phyloP scores from a whole-genome alignment of 371 early-diverging fungal genomes.

The Umbelopsis sp. region DNA sequence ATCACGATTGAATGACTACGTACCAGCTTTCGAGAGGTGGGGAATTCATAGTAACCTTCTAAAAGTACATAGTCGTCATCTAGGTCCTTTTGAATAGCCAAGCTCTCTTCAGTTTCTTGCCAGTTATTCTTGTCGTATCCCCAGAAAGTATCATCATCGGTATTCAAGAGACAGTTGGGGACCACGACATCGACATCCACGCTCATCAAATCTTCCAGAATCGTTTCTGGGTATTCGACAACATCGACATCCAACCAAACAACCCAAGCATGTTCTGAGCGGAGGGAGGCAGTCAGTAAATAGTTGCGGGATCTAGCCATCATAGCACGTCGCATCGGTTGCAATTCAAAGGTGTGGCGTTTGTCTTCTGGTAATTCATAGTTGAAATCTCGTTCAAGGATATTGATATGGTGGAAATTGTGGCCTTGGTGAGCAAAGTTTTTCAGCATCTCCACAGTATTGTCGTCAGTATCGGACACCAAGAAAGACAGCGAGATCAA shows the following conservation, averaged over 20 bases:
- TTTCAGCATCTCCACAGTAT: conserved; percentile 48
- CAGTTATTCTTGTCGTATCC: conserved; percentile 74
- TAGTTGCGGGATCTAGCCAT: conserved; percentile 66
- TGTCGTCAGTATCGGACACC: conserved; percentile 56
- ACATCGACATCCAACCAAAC: conserved; percentile 74
- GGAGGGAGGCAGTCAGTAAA: conserved; percentile 54
- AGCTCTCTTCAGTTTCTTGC: conserved; percentile 65
- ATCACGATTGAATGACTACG: neutral
- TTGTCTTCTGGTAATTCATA: conserved; percentile 49
- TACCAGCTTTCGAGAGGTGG: conserved; percentile 39
- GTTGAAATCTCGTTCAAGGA: conserved; percentile 58
- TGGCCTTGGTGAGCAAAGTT: conserved; percentile 26
- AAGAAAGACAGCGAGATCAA: conserved; percentile 63
- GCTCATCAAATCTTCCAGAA: conserved; percentile 59
- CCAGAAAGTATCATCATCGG: conserved; percentile 46
- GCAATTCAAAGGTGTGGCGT: conserved; percentile 56
- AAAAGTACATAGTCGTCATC: conserved; percentile 48
- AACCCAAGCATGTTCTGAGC: conserved; percentile 65
- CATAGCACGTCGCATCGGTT: conserved; percentile 54
- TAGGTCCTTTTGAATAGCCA: conserved; percentile 53
- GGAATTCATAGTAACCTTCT: conserved; percentile 53
- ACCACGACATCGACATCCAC: conserved; percentile 67
- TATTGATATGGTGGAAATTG: conserved; percentile 46
- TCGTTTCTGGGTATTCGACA: conserved; percentile 55
- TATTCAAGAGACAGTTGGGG: conserved; percentile 60